phyloP scores from a whole-genome alignment of 2,329 filamentous ascomycete species.

The Coleophoma cylindrospora region DNA sequence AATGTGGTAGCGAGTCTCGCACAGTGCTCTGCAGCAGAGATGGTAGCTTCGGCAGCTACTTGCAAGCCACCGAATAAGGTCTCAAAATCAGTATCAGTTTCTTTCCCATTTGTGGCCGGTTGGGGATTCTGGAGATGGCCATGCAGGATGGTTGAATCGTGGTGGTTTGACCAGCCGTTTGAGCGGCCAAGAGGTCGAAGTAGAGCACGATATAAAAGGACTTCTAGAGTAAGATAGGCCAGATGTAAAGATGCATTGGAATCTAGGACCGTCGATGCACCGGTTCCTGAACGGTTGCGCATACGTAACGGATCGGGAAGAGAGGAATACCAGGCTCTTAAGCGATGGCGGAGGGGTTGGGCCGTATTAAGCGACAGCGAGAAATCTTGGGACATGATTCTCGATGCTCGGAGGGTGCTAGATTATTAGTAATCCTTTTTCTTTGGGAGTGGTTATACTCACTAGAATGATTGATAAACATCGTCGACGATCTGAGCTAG shows the following conservation, averaged over 20 bases:
- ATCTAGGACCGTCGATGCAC: slow-evolving; percentile 8
- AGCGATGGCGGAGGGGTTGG: slow-evolving; percentile 20
- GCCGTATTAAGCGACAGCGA: slow-evolving; percentile 24
- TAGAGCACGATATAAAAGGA: slow-evolving; percentile 29
- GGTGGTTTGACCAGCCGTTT: neutral
- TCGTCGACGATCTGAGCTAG: slow-evolving; percentile 25
- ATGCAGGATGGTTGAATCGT: slow-evolving; percentile 12
- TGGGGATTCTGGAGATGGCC: slow-evolving; percentile 24
- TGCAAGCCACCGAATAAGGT: slow-evolving; percentile 12
- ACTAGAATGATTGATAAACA: slow-evolving; percentile 28
- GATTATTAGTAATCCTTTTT: neutral
- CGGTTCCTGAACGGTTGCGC: slow-evolving; percentile 18
- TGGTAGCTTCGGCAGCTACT: slow-evolving; percentile 20
- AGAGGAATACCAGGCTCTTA: slow-evolving; percentile 26
- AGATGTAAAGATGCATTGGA: slow-evolving; percentile 25
- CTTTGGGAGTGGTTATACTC: slow-evolving; percentile 3
- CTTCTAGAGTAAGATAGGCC: slow-evolving; percentile 29
- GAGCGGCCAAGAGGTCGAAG: slow-evolving; percentile 22
- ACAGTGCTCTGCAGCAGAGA: slow-evolving; percentile 27
- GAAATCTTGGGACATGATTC: slow-evolving; percentile 25
- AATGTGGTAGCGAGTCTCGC: slow-evolving; percentile 26
- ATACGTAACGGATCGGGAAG: slow-evolving; percentile 24
- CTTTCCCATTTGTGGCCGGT: neutral
- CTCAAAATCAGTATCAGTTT: neutral
- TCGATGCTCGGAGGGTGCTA: slow-evolving; percentile 26